Base-by-base conservation (phyloP, 2,329 filamentous ascomycete species). In the Erysiphe pulchra region DNA sequence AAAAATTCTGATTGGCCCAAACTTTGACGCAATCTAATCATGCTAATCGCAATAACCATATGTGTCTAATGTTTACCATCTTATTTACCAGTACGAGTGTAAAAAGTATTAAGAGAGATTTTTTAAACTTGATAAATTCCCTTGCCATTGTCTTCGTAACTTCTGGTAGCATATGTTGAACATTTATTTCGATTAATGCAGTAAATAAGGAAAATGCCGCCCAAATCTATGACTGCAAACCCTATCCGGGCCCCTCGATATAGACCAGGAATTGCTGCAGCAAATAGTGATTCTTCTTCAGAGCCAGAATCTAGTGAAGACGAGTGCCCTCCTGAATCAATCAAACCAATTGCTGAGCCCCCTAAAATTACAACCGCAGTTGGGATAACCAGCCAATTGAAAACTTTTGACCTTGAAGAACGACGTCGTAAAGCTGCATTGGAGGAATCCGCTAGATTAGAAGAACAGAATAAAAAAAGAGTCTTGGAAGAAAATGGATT, bases 201-300 rank as follows among this genome's bases (percentile, higher is more conserved):
- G 62, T 75, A 52, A 77, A 76, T 56, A 24, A 34, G 28, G 24
- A 56, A 49, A 40, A 70, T 73, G 70, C 77, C 80, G 50, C 74
- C 77, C 12, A 85, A 82, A 60, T 80, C 82, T 56, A 93, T 95
- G 82, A 95, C 87, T 50, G 85, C 86, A 50, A 93, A 94, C 57
- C 85, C 83, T 3, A 64, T 78, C 48, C 77, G 76, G 59, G 81
- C 84, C 20, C 73, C 77, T 53, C 80, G 90, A 47, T 80, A 94
- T 56, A 77, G 85, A 48, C 79, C 87, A 14, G 87, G 90, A 52
- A 95, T 94, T 61, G 67, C 77, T 14, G 64, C 68, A 2, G 70
- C 65, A 8, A 69, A 65, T 49, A 54, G 51, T 33, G 49, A 51
- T 14, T 63, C 65, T 12, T 69, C 67, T 17, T 73, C 70, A 36